Percentiles rank a stretch among this genome's conserved stretches.
Conservation (phyloP, 345 rosid species). For the Raphanus sativus region DNA sequence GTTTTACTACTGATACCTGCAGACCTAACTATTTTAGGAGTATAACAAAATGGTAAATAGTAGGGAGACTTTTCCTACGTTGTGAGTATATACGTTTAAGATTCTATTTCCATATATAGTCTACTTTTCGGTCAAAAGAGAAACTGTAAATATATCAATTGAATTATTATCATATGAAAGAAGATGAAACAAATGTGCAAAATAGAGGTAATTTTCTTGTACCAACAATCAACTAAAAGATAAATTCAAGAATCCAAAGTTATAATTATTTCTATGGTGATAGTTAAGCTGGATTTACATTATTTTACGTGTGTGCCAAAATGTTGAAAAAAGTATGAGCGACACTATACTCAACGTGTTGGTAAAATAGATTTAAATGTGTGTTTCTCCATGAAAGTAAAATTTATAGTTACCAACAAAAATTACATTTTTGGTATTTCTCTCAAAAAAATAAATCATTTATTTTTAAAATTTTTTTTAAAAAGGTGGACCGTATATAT, state of each 20-base stretch:
- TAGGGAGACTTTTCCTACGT: slow-evolving; percentile 24
- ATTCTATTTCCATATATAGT: slow-evolving; percentile 36
- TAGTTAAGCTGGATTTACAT: too few species aligned
- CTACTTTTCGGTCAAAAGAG: slow-evolving; percentile 16
- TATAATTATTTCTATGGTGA: too few species aligned
- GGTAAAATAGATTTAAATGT: neutral
- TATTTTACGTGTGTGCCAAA: neutral
- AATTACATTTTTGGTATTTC: neutral
- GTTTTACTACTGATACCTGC: neutral
- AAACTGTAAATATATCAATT: slow-evolving; percentile 3
- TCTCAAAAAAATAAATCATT: too few species aligned
- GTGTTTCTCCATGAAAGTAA: neutral
- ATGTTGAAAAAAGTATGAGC: neutral
- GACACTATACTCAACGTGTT: neutral
- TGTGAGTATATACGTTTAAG: slow-evolving; percentile 34
- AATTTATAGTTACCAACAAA: neutral
- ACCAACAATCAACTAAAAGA: too few species aligned
- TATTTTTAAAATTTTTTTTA: too few species aligned
- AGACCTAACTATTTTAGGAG: slow-evolving; percentile 7
- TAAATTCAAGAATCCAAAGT: too few species aligned
- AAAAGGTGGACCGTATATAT: neutral
- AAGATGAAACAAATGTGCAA: too few species aligned
- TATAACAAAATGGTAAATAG: slow-evolving; percentile 1
- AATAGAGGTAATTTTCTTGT: too few species aligned
- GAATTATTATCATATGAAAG: neutral